Percentiles rank a stretch among this genome's conserved stretches.
These are phyloP conservation scores for Mycena kentingensis DNA, from an alignment of 768 basidiomycete species.

Conservation along the genomic window DNA sequence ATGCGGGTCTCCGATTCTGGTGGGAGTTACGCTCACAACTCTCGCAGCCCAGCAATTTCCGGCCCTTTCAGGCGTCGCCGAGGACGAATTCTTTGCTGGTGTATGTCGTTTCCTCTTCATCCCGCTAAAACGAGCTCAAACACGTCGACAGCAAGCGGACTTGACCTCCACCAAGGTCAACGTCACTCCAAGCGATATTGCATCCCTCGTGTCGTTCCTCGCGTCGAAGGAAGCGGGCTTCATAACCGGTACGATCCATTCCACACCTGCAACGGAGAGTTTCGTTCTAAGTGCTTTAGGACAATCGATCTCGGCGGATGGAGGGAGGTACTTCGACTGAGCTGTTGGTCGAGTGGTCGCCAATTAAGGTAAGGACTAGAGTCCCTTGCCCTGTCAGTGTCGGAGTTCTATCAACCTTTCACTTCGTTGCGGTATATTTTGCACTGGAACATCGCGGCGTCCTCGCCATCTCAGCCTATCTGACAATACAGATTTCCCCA, in stretches of 20 bases:
- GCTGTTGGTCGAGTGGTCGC: no score
- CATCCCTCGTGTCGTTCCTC: slow-evolving; percentile 34
- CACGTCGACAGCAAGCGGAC: slow-evolving; percentile 14
- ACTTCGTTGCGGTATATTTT: no score
- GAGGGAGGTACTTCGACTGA: slow-evolving; percentile 20
- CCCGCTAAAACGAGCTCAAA: background rate
- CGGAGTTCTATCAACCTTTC: no score
- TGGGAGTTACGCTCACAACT: background rate
- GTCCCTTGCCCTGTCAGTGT: no score
- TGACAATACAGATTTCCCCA: no score
- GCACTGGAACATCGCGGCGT: no score
- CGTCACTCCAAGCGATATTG: slow-evolving; percentile 28
- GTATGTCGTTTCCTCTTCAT: background rate
- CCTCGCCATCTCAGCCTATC: no score
- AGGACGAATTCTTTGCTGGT: slow-evolving; percentile 6
- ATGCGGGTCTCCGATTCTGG: background rate
- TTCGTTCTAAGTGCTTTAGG: background rate
- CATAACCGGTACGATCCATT: slow-evolving; percentile 29
- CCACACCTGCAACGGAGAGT: background rate
- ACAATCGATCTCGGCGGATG: slow-evolving; percentile 16
- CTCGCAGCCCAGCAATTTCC: slow-evolving; percentile 5
- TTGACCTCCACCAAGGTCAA: slow-evolving; percentile 22
- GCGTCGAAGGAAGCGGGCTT: slow-evolving; percentile 32
- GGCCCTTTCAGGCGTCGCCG: background rate
- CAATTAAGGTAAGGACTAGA: no score